Conservation (phyloP, 2,329 filamentous ascomycete genomes). For the Diaporthe humulicola region DNA sequence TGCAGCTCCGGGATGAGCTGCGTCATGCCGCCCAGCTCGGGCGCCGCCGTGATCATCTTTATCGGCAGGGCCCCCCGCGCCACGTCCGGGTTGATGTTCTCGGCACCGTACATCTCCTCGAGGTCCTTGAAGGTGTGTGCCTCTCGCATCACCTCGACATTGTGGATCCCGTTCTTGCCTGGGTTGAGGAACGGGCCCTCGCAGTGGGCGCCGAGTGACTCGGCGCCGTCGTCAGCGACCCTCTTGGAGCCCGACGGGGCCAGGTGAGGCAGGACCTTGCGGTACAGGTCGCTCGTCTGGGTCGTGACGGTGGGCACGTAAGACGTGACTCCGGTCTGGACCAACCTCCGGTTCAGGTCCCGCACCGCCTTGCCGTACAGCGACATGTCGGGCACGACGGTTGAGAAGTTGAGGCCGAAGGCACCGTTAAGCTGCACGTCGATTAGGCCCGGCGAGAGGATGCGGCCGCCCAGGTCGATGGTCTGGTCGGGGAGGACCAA, state of each 20-base stretch:
- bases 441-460: conserved; percentile 88
- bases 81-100: conserved; percentile 68
- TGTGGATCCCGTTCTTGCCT: conserved; percentile 89
- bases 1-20: conserved; percentile 76
- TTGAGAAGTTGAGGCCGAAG: conserved; percentile 92
- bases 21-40: conserved; percentile 81
- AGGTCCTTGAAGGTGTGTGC: conserved; percentile 76
- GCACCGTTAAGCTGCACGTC: conserved; percentile 94
- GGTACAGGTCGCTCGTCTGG: conserved; percentile 84
- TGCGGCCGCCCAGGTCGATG: conserved; percentile 85
- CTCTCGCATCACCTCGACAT: conserved; percentile 76
- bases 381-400: conserved; percentile 73
- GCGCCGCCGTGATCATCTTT: conserved; percentile 88
- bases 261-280: conserved; percentile 82
- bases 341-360: conserved; percentile 76
- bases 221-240: conserved; percentile 77
- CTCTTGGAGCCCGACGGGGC: conserved; percentile 76
- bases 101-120: conserved; percentile 77
- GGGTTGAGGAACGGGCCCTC: conserved; percentile 91
- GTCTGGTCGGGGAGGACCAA: conserved; percentile 78
- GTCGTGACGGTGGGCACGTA: conserved; percentile 88
- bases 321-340: conserved; percentile 84
- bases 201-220: conserved; percentile 90
- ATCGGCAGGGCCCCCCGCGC: conserved; percentile 62
- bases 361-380: conserved; percentile 78